These are phyloP conservation scores for Nadsonia fulvescens DNA, from an alignment of 805 yeast species.

Conservation along the genomic window DNA sequence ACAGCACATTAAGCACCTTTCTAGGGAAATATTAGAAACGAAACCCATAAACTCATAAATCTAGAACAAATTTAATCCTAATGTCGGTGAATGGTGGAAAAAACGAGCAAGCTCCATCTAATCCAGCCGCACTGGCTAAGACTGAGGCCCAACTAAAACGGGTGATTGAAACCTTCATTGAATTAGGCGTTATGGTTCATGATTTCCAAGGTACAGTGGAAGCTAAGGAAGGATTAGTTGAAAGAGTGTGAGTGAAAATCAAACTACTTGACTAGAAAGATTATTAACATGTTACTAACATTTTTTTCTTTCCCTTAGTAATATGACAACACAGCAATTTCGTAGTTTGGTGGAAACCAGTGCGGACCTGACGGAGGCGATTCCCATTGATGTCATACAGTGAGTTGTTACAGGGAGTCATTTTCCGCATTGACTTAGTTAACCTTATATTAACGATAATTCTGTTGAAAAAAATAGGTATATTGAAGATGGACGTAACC, in stretches of 20 bases:
- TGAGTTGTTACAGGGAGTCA: too few relatives aligned
- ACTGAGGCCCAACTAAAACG: constrained; percentile 28
- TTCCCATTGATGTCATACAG: constrained; percentile 68
- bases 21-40: too few relatives aligned
- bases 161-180: constrained; percentile 64
- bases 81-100: too few relatives aligned
- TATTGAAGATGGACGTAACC: constrained; percentile 91
- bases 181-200: constrained; percentile 79
- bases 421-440: too few relatives aligned
- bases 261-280: constrained; percentile 7
- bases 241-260: constrained; percentile 11
- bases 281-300: constrained; percentile 8
- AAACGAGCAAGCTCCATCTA: too few relatives aligned
- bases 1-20: too few relatives aligned
- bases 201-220: constrained; percentile 83
- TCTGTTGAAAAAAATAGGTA: constrained; percentile 21
- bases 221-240: constrained; percentile 40
- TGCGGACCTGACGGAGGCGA: constrained; percentile 4
- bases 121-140: too few relatives aligned
- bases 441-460: too few relatives aligned
- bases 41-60: too few relatives aligned
- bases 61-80: too few relatives aligned
- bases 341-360: constrained; percentile 20
- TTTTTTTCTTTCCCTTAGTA: too few relatives aligned
- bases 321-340: too few relatives aligned